A percentile compares a stretch with the other conserved stretches of the same genome.
Evolutionary conservation across 306 rosid species (phyloP).

Genomic region (Gastrolobium bilobum): DNA sequence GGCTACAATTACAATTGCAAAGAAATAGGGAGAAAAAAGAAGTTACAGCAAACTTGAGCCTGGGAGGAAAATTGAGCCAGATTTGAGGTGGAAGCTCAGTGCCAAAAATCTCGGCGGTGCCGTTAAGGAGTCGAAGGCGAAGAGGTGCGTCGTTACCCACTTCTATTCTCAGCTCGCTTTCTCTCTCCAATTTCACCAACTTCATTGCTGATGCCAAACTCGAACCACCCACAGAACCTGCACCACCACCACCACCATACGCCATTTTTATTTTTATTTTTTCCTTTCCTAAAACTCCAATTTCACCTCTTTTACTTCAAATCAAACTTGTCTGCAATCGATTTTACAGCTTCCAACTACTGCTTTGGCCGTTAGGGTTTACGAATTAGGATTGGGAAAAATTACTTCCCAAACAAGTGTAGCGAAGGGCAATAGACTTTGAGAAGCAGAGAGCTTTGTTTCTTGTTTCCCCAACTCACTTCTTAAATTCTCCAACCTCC

Average conservation of each 20-base stretch:
- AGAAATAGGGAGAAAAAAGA: not conserved
- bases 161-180: slow-evolving; percentile 90
- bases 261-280: slow-evolving; percentile 54
- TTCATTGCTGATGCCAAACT: slow-evolving; percentile 57
- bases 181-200: slow-evolving; percentile 87
- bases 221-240: slow-evolving; percentile 59
- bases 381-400: not conserved
- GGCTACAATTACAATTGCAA: too few species aligned
- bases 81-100: slow-evolving; percentile 94
- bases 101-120: slow-evolving; percentile 93
- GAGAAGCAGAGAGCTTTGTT: not conserved
- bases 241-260: slow-evolving; percentile 60
- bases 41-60: slow-evolving; percentile 85
- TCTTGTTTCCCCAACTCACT: too few species aligned
- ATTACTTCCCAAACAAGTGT: not conserved
- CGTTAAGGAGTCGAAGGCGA: slow-evolving; percentile 80
- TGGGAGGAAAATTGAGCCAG: slow-evolving; percentile 88
- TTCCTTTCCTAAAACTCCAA: not conserved
- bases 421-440: not conserved
- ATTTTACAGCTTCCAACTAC: not conserved
- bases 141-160: slow-evolving; percentile 78
- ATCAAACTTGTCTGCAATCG: not conserved
- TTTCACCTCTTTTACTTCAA: not conserved
- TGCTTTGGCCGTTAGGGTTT: slow-evolving; percentile 16
- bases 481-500: too few species aligned